Evolutionary conservation across 306 rosid species (phyloP), one percentile per base, ranked within the genome.

Genomic region (Phaseolus lunatus): DNA sequence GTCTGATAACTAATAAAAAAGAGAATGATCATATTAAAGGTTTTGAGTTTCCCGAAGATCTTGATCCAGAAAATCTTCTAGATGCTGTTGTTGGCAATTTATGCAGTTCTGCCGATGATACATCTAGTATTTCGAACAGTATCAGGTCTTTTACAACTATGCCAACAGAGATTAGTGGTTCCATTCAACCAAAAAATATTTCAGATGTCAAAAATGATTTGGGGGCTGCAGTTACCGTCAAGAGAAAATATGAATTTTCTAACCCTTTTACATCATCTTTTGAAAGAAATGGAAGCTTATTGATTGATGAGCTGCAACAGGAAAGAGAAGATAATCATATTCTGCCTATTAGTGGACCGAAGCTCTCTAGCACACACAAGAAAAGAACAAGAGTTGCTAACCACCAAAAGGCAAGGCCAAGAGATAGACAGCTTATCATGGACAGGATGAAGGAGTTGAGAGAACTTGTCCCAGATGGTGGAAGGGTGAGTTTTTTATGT

Each of bases 381-480:
- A 88, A 77, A 80, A 87, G 78, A 77, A 78, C 45, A n/a, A 86
- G 77, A 74, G 80, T 29, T 33, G 82, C 84, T 31, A 83, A 72
- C 35, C 72, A 43, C 35, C 84, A 75, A 65, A 95, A 76, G 86
- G 79, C 88, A 56, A 86, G 93, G 78, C 97, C 98, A 11, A 87
- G 96, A 87, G 98, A 95, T 69, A 87, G 98, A 80, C 98, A 95
- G 18, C 65, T 95, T 85, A 88, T 95, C 29, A 96, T 92, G 92
- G 98, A 95, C 76, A 84, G 97, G 79, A 86, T 95, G 75, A 95
- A 90, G 85, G 97, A 95, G 88, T 85, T 95, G 72, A 86, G 97
- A 27, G 96, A 95, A 75, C 93, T 92, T 64, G 88, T 95, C 63
- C 98, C 98, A 35, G 89, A 89, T 78, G 90, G 97, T 67, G 86